phyloP scores from a whole-genome alignment of 2,329 filamentous ascomycete genomes.

The Nigrospora oryzae region DNA sequence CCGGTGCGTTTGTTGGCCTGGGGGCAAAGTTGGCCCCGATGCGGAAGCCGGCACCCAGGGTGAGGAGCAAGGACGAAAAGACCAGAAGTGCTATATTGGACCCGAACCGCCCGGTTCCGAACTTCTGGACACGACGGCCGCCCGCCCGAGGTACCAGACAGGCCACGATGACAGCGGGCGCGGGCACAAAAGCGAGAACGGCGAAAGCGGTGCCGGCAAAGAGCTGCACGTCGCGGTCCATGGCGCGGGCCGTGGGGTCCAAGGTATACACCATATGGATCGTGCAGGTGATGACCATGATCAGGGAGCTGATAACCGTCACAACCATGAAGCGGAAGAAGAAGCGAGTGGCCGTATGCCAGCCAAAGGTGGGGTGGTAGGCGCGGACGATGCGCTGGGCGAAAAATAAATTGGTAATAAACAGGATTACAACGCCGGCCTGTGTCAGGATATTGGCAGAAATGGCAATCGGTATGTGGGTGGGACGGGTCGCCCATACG shows the following conservation, averaged over 20 bases:
- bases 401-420: constrained; percentile 28
- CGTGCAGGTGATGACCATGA: constrained; percentile 21
- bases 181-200: constrained; percentile 22
- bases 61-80: constrained; percentile 36
- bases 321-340: constrained; percentile 17
- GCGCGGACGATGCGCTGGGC: constrained; percentile 28
- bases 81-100: constrained; percentile 48
- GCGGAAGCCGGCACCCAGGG: constrained; percentile 49
- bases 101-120: constrained; percentile 45
- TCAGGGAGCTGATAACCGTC: constrained; percentile 15
- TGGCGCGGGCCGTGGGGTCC: constrained; percentile 8
- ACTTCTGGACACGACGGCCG: constrained; percentile 34
- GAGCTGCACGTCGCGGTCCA: constrained; percentile 16
- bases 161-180: constrained; percentile 13
- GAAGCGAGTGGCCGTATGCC: constrained; percentile 19
- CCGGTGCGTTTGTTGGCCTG: constrained; percentile 31
- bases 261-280: constrained; percentile 20
- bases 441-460: constrained; percentile 26
- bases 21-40: constrained; percentile 38
- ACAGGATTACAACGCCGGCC: constrained; percentile 25
- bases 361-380: constrained; percentile 25
- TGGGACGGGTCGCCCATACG: constrained; percentile 19
- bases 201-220: constrained; percentile 16
- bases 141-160: background rate
- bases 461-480: constrained; percentile 21